These are phyloP conservation scores for Lagenidium giganteum DNA, from an alignment of 352 stramenopile genomes.

Conservation along the genomic window DNA sequence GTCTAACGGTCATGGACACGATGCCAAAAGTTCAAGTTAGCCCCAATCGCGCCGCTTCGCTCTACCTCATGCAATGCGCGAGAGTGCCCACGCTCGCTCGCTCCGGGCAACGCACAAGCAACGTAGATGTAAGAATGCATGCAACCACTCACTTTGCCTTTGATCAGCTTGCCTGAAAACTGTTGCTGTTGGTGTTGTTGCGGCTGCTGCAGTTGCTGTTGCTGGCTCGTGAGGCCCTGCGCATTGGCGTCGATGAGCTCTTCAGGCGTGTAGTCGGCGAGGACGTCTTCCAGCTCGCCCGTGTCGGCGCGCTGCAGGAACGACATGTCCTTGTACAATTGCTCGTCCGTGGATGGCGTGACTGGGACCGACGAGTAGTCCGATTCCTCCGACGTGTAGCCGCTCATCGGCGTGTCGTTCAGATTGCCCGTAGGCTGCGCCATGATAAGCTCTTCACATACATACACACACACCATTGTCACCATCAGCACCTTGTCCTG, in stretches of 20 bases:
- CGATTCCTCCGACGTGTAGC: constrained; percentile 82
- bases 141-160: constrained; percentile 58
- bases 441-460: constrained; percentile 3
- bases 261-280: too few relatives aligned
- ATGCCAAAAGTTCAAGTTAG: neutral
- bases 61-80: too few relatives aligned
- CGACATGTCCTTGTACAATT: constrained; percentile 75
- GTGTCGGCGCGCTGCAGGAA: constrained; percentile 56
- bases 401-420: constrained; percentile 53
- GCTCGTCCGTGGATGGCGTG: constrained; percentile 53
- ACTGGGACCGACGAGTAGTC: constrained; percentile 83
- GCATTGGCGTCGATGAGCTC: constrained; percentile 28
- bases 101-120: too few relatives aligned
- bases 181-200: constrained; percentile 40
- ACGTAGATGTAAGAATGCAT: too few relatives aligned
- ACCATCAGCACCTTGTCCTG: constrained; percentile 34
- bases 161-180: constrained; percentile 74
- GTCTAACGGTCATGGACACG: constrained; percentile 24
- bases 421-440: constrained; percentile 13
- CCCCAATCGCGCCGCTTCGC: too few relatives aligned
- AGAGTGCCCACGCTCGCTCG: too few relatives aligned
- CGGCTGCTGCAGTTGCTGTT: constrained; percentile 37
- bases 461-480: neutral
- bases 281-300: constrained; percentile 55
- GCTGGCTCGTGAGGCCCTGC: constrained; percentile 39